Base-by-base conservation (phyloP, 2,329 filamentous ascomycete genomes). In the Neophaeococcomyces aloes region DNA sequence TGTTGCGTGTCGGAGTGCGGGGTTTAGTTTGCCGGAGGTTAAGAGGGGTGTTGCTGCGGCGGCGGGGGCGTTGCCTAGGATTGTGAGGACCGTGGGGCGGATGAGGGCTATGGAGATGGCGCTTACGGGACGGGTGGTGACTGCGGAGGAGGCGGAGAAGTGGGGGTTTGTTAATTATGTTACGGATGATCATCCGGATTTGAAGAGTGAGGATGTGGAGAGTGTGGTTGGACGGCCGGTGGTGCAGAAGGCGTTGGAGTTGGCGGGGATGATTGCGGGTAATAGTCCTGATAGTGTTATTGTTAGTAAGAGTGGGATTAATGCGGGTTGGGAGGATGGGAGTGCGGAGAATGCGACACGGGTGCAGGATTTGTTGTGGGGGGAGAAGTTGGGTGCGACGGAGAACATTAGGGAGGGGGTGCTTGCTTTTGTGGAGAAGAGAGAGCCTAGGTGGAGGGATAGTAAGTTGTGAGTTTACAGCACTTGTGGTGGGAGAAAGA, bases 331-430 rank as follows among this genome's bases (percentile, higher is more conserved):
- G 81, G 82, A 85, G 53, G 73, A 70, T 1, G 62, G 79, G n/a
- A 75, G 78, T 7, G 81, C 78, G 0, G 75, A 78, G 58, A 71
- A 74, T 50, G 79, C 66, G 11, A 83, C 78, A 18, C 66, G 66
- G 48, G 57, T 75, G 49, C 30, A 32, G 15, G 29, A 18, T 3
- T n/a, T 36, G 14, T 14, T 32, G 19, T 42, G 49, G 34, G 46
- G 43, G 23, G 40, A 44, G 19, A 38, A 35, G 14, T 32, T 53
- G n/a, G 37, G 43, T 19, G 27, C 17, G 3, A 49, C 51, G 23
- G 79, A 83, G 53, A 89, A 89, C 61, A 78, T 86, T 63, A 74
- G 71, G 44, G 83, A 88, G 64, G 84, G 84, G 0, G 67, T 88
- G n/a, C 67, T 60, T 62, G 83, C 82, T 49, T 89, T 88, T 66